Evolutionary conservation across 2,329 filamentous ascomycete species (phyloP).

Genomic region (Sporothrix humicola): DNA sequence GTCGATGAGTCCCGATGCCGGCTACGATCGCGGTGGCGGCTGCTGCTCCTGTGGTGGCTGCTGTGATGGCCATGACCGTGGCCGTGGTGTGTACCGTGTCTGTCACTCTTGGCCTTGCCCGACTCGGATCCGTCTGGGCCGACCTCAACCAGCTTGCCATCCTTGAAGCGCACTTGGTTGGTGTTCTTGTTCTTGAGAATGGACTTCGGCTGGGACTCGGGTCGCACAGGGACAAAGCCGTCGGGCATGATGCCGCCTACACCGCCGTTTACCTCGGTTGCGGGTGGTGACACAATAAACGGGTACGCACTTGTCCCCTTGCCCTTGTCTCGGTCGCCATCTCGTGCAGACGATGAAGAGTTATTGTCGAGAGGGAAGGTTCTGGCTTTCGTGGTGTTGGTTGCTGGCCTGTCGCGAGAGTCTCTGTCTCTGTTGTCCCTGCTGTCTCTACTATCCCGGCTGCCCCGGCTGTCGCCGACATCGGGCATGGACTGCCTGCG

Average conservation of each 20-base stretch:
- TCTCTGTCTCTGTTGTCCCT: background rate
- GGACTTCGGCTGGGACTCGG: constrained; percentile 56
- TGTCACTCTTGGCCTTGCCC: constrained; percentile 28
- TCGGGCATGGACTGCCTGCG: constrained; percentile 21
- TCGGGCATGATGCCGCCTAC: constrained; percentile 37
- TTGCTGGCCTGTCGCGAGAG: background rate
- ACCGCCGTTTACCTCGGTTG: constrained; percentile 40
- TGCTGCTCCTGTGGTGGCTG: background rate
- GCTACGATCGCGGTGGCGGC: constrained; percentile 21
- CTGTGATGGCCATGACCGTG: background rate
- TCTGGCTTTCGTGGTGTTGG: constrained; percentile 20
- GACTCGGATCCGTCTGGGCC: constrained; percentile 43
- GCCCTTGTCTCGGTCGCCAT: constrained; percentile 8
- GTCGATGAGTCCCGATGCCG: constrained; percentile 40
- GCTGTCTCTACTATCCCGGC: background rate
- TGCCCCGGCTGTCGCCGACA: background rate
- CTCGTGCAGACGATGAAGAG: constrained; percentile 19
- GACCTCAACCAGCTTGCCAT: constrained; percentile 54
- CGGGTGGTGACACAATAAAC: constrained; percentile 46
- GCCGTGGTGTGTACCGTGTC: background rate
- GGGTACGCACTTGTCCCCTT: constrained; percentile 44
- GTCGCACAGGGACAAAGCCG: constrained; percentile 43
- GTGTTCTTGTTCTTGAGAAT: constrained; percentile 67
- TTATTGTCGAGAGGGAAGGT: constrained; percentile 30
- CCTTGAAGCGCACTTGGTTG: constrained; percentile 61